A percentile compares a stretch with the other conserved stretches of the same genome.
phyloP scores from a whole-genome alignment of 345 rosid species.

The Acer campestre region DNA sequence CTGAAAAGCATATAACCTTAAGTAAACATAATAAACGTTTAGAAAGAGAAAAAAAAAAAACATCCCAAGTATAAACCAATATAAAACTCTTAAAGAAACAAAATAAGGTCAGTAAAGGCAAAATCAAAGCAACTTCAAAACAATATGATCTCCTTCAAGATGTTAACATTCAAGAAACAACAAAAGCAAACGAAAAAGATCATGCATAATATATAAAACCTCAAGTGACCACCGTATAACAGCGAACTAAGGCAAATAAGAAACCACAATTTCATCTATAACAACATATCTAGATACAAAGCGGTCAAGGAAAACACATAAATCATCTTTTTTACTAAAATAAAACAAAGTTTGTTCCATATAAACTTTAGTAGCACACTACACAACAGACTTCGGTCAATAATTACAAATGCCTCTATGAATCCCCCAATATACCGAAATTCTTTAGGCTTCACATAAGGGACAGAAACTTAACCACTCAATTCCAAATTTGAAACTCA shows the following conservation, averaged over 20 bases:
- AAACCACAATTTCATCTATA: not conserved
- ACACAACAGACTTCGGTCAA: not conserved
- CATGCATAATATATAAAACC: not conserved
- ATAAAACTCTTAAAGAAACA: not conserved
- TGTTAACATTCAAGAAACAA: not conserved
- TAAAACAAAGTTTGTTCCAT: not conserved
- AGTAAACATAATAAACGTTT: not conserved
- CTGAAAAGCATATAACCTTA: not conserved
- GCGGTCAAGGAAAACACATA: not conserved
- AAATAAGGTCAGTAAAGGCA: not conserved
- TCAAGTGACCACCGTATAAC: not conserved
- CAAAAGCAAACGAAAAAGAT: not conserved
- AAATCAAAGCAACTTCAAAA: not conserved
- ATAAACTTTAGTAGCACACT: not conserved
- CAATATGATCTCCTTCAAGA: not conserved
- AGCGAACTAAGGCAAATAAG: not conserved
- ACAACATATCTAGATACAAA: too few species aligned
- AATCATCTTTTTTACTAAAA: not conserved
- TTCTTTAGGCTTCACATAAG: not conserved
- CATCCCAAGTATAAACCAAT: not conserved
- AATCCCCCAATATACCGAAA: not conserved
- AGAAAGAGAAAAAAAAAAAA: not conserved
- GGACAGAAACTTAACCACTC: not conserved
- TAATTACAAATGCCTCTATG: too few species aligned
- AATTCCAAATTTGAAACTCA: too few species aligned